Conservation (phyloP, 2,329 filamentous ascomycete genomes). For the Thyridium curvatum region DNA sequence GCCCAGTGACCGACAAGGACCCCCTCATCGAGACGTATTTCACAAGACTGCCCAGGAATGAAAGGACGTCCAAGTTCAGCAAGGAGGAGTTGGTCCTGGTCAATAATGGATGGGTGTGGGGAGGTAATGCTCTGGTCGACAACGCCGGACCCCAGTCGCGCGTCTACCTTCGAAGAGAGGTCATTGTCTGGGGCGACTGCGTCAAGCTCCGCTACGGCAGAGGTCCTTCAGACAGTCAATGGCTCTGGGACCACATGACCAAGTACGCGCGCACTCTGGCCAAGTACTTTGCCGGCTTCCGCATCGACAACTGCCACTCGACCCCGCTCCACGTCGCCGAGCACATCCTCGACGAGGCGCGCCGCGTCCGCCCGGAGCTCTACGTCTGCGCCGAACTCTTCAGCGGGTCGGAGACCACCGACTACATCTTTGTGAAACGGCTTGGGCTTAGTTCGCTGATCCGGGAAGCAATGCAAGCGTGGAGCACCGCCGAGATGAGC, state of each 20-base stretch:
- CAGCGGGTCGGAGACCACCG: conserved; percentile 89
- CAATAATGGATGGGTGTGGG: conserved; percentile 99
- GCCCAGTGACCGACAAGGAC: conserved; percentile 67
- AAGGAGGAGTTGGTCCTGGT: conserved; percentile 73
- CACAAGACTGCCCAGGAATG: conserved; percentile 76
- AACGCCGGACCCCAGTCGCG: conserved; percentile 85
- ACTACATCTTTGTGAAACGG: conserved; percentile 91
- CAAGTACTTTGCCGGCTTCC: conserved; percentile 90
- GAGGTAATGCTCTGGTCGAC: conserved; percentile 87
- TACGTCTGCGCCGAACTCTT: conserved; percentile 95
- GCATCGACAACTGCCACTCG: conserved; percentile 97
- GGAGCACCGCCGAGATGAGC: conserved; percentile 90
- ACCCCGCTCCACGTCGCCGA: conserved; percentile 93
- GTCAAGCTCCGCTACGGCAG: conserved; percentile 91
- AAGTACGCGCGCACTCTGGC: conserved; percentile 88
- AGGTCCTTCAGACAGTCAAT: conserved; percentile 78
- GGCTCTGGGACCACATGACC: conserved; percentile 93
- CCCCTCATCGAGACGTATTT: conserved; percentile 94
- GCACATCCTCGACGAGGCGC: conserved; percentile 90
- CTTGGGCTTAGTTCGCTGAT: conserved; percentile 89
- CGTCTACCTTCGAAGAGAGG: conserved; percentile 91
- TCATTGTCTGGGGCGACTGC: conserved; percentile 98
- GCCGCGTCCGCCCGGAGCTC: conserved; percentile 76
- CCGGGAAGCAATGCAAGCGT: conserved; percentile 96
- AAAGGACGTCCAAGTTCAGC: conserved; percentile 69